Evolutionary conservation across 1,139 yeast genomes (phyloP).

Genomic region (Debaryomycetaceae sp.): DNA sequence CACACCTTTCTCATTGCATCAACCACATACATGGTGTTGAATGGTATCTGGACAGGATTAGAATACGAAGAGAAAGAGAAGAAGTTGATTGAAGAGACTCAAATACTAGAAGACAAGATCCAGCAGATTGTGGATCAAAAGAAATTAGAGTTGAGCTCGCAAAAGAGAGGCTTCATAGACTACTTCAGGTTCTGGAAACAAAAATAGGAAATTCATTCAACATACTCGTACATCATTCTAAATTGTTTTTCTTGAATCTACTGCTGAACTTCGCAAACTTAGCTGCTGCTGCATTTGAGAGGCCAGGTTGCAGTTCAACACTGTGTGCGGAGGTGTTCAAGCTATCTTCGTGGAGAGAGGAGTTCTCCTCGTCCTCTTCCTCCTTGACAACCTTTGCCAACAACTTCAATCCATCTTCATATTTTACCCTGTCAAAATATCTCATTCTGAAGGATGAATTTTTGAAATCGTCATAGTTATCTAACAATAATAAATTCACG

Average conservation of each 20-base stretch:
- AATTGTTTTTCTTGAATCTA: conserved; percentile 23
- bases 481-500: conserved; percentile 38
- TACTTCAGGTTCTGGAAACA: not conserved
- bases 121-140: conserved; percentile 31
- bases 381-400: conserved; percentile 34
- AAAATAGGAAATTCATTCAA: not conserved
- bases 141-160: conserved; percentile 15
- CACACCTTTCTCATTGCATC: conserved; percentile 43
- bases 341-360: conserved; percentile 15
- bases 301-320: conserved; percentile 23
- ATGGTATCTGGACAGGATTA: conserved; percentile 30
- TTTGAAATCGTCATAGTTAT: conserved; percentile 39
- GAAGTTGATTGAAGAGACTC: conserved; percentile 21
- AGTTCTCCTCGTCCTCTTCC: conserved; percentile 8
- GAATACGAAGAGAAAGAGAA: conserved; percentile 30
- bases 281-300: conserved; percentile 31
- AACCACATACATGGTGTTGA: conserved; percentile 35
- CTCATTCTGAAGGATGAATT: conserved; percentile 41
- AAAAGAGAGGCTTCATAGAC: conserved; percentile 19
- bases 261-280: conserved; percentile 44
- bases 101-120: conserved; percentile 27
- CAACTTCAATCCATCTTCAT: conserved; percentile 39
- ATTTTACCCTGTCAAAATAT: conserved; percentile 38
- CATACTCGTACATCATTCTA: conserved; percentile 2
- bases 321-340: conserved; percentile 18